These are phyloP conservation scores for Davidsoniella australis DNA, from an alignment of 2,329 filamentous ascomycete species.

Conservation along the genomic window DNA sequence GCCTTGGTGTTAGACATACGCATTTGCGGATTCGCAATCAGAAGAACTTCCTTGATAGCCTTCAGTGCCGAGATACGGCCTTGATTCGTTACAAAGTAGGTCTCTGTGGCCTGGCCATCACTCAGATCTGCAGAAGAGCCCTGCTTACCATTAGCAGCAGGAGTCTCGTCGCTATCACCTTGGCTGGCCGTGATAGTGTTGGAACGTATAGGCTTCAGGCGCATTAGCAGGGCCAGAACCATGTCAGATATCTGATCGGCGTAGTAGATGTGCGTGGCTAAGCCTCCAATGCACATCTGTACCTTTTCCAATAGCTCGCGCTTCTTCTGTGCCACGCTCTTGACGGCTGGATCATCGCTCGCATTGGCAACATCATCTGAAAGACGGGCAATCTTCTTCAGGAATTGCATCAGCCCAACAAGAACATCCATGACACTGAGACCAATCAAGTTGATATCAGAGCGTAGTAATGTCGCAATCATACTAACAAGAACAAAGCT, in stretches of 20 bases:
- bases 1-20: slow-evolving; percentile 41
- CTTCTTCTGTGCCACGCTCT: slow-evolving; percentile 28
- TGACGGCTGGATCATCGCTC: slow-evolving; percentile 18
- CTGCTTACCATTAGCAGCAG: slow-evolving; percentile 14
- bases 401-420: slow-evolving; percentile 67
- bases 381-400: slow-evolving; percentile 59
- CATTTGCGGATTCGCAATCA: slow-evolving; percentile 57
- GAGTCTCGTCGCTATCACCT: slow-evolving; percentile 22
- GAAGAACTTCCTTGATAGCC: slow-evolving; percentile 65
- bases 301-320: slow-evolving; percentile 52
- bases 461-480: slow-evolving; percentile 67
- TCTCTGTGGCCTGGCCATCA: slow-evolving; percentile 29
- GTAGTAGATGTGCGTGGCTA: slow-evolving; percentile 93
- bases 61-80: slow-evolving; percentile 52
- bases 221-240: slow-evolving; percentile 62
- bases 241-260: slow-evolving; percentile 92
- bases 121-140: slow-evolving; percentile 22
- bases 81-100: slow-evolving; percentile 34
- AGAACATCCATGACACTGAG: slow-evolving; percentile 92
- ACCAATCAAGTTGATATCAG: slow-evolving; percentile 83
- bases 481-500: slow-evolving; percentile 63
- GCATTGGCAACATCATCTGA: slow-evolving; percentile 21
- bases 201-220: slow-evolving; percentile 49
- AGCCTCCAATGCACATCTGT: slow-evolving; percentile 69
- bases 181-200: slow-evolving; percentile 30